Conservation (phyloP, 495 filamentous ascomycete genomes). For the Sporormia fimetaria region DNA sequence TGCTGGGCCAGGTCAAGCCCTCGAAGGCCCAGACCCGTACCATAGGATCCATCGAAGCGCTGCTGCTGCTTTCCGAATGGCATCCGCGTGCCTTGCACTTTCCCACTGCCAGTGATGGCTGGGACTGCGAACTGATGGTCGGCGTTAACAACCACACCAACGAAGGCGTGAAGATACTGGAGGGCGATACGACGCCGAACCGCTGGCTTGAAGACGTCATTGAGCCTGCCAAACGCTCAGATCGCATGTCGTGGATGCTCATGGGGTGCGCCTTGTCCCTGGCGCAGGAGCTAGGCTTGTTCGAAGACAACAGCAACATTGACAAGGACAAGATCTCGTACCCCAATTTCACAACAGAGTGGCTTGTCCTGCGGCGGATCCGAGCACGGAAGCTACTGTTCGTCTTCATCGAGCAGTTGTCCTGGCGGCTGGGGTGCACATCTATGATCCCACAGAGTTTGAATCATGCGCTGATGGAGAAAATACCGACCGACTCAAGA, state of each 20-base stretch:
- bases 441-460: constrained; percentile 43
- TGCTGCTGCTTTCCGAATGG: constrained; percentile 46
- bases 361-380: constrained; percentile 14
- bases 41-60: constrained; percentile 42
- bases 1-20: constrained; percentile 42
- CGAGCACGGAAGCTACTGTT: constrained; percentile 40
- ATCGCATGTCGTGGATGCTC: constrained; percentile 48
- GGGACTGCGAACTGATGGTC: constrained; percentile 26
- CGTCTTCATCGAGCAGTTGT: constrained; percentile 44
- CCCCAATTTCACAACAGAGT: constrained; percentile 12
- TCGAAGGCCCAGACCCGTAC: constrained; percentile 30
- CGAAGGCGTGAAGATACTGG: constrained; percentile 7
- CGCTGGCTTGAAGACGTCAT: constrained; percentile 32
- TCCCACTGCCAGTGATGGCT: constrained; percentile 38
- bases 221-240: constrained; percentile 42
- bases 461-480: constrained; percentile 25
- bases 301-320: constrained; percentile 37
- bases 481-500: constrained; percentile 14
- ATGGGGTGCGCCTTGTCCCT: constrained; percentile 43
- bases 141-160: constrained; percentile 12
- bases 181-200: constrained; percentile 17
- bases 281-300: constrained; percentile 42
- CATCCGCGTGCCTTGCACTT: constrained; percentile 45
- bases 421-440: constrained; percentile 43
- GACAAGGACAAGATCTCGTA: constrained; percentile 20